Evolutionary conservation across 345 rosid genomes (phyloP), one percentile per base, ranked within the genome.

Genomic region (Eucalyptus tenuipes): DNA sequence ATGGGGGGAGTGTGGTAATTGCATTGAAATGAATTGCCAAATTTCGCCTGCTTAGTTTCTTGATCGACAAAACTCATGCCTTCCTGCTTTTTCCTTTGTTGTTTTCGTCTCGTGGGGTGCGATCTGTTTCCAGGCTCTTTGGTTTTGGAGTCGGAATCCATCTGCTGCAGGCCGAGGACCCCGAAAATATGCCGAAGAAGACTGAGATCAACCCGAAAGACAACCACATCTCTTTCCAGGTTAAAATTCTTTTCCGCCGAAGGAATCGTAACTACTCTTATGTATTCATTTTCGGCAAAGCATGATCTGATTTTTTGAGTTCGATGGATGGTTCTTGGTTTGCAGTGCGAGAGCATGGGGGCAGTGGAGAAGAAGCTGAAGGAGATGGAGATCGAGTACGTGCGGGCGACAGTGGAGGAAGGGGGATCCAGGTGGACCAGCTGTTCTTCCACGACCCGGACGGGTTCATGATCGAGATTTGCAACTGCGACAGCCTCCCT

Each of bases 381-480:
- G 37, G 96, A 95, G 57, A 93, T 97, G 98, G 93, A 50, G 57
- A 90, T 97, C 4, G 91, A 94, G 31, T 89, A 94, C 90, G 94
- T 92, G 68, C 87, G 95, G 66, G 95, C 95, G 16, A 87, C 85
- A 33, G 99, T 97, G 2, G 96, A 97, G 92, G 99, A 96, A 91
- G 97, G 97, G 11, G 98, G 97, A 94, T 97, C 55, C 86, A 93
- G 8, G 97, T 97, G 18, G 97, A 97, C 42, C 99, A 97, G 64
- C 86, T 97, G 86, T 97, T 97, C 94, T 97, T 95, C 92, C 97
- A 97, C n/a, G 99, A 97, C 75, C 99, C 99, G 4, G 98, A 97
- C 88, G 99, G 96, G 2, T 95, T 94, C 92, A 97, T 96, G 99
- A 94, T 97, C 52, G 99, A 97, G 94, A 94, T 97, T 10, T 97